Conservation (phyloP, 2,329 filamentous ascomycete genomes). For the Aspergillus nomiae region DNA sequence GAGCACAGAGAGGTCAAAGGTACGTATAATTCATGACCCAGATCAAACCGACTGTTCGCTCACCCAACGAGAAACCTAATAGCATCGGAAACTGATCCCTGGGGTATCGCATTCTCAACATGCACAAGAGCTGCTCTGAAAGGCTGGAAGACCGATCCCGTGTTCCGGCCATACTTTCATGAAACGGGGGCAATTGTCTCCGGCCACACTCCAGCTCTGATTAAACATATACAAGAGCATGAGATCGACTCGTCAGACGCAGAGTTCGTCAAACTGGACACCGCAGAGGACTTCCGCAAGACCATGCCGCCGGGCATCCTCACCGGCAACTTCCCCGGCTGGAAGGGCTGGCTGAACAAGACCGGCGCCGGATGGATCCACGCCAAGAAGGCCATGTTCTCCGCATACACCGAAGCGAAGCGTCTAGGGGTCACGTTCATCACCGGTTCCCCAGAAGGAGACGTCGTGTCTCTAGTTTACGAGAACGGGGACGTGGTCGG, state of each 20-base stretch:
- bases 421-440: conserved; percentile 52
- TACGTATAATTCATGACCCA: conserved; percentile 12
- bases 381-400: conserved; percentile 52
- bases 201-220: conserved; percentile 43
- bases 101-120: conserved; percentile 25
- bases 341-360: conserved; percentile 51
- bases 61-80: background rate
- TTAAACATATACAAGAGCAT: conserved; percentile 40
- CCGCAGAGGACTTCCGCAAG: conserved; percentile 48
- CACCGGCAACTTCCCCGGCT: conserved; percentile 52
- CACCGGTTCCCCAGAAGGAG: conserved; percentile 42
- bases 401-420: conserved; percentile 48
- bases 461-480: conserved; percentile 43
- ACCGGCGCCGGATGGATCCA: conserved; percentile 56
- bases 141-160: conserved; percentile 47
- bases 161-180: conserved; percentile 51
- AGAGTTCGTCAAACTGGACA: conserved; percentile 40
- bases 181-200: conserved; percentile 46
- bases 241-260: conserved; percentile 35
- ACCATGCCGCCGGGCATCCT: conserved; percentile 57
- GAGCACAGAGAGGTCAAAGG: conserved; percentile 40
- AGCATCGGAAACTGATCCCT: conserved; percentile 15
- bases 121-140: conserved; percentile 34
- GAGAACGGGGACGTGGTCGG: conserved; percentile 44
- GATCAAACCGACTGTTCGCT: background rate